Conservation (phyloP, 75 land plant genomes). For the Pseudotsuga menziesii region DNA sequence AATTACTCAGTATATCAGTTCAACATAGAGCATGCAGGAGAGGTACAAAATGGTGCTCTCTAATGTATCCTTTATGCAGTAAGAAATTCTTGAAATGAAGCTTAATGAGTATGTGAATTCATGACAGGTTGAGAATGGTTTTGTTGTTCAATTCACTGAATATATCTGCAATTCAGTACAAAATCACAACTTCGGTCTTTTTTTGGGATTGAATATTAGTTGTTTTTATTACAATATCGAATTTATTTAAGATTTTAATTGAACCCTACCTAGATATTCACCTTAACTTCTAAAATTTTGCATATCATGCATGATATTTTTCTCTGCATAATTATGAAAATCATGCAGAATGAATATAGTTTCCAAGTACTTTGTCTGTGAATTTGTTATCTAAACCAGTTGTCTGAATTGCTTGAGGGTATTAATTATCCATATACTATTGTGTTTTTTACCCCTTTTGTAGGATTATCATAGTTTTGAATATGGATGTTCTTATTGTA, state of each 20-base stretch:
- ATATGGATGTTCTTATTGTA: conserved; percentile 60
- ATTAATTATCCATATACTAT: no score
- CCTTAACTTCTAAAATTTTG: no score
- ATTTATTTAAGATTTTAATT: no score
- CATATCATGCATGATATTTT: no score
- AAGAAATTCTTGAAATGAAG: conserved; percentile 89
- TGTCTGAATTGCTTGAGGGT: no score
- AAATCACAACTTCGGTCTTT: conserved; percentile 26
- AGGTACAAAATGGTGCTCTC: conserved; percentile 69
- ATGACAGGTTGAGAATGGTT: conserved; percentile 50
- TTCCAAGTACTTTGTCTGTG: no score
- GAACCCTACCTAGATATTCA: no score
- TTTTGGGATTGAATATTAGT: no score
- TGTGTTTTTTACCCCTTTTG: neutral
- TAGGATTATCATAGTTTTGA: conserved; percentile 88
- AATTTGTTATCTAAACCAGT: no score
- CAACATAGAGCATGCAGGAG: conserved; percentile 39
- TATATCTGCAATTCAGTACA: conserved; percentile 70
- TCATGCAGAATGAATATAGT: no score
- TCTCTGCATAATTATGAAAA: no score
- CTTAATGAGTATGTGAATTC: conserved; percentile 53
- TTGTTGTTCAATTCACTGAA: conserved; percentile 54
- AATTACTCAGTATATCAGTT: conserved; percentile 11
- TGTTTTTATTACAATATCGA: no score
- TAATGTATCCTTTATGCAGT: conserved; percentile 63